Evolutionary conservation across 106 monocot genomes (phyloP), one percentile per base, ranked within the genome.

Genomic region (Acorus calamus): DNA sequence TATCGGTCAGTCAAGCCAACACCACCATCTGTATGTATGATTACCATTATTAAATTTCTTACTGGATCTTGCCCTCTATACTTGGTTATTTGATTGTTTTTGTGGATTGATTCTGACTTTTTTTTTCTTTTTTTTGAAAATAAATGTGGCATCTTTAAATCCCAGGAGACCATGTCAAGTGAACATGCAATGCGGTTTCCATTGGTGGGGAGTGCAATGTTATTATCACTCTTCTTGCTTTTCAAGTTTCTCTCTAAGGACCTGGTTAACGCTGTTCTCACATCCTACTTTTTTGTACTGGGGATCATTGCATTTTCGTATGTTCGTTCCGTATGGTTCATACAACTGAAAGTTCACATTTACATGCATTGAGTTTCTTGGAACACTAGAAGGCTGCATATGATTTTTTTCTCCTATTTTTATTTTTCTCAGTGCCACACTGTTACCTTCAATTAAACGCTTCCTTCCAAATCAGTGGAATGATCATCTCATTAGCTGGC

Each of bases 171-270:
- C 28, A 98, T 98, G 91, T 91, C 96, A 42, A 87, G 81, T 42
- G 91, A 90, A 53, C 96, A 98, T 82, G 96, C 96, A 8, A 91
- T 91, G 91, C 84, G 96, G 53, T 98, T 98, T 77, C 96, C 96
- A 60, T 70, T 98, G 8, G 78, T 98, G 45, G 96, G 96, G 54
- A 98, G 96, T 78, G 96, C 96, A 45, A 85, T 98, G 96, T 78
- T 98, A 48, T 73, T 91, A 46, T 91, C 91, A 3, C 71, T 91
- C 46, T 96, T 96, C 77, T 78, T 98, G 12, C 85, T 91, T 11
- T 98, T 98, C 79, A 98, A 98, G 63, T 91, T 98, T 71, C 45
- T 98, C 56, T 91, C 96, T 11, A 98, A 98, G 65, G 96, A 98
- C 50, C 73, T 98, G 78, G 91, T 98, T 48, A 98, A 98, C 76